Conservation (phyloP, 1,284 basidiomycete species). For the Puccinia sorghi region DNA sequence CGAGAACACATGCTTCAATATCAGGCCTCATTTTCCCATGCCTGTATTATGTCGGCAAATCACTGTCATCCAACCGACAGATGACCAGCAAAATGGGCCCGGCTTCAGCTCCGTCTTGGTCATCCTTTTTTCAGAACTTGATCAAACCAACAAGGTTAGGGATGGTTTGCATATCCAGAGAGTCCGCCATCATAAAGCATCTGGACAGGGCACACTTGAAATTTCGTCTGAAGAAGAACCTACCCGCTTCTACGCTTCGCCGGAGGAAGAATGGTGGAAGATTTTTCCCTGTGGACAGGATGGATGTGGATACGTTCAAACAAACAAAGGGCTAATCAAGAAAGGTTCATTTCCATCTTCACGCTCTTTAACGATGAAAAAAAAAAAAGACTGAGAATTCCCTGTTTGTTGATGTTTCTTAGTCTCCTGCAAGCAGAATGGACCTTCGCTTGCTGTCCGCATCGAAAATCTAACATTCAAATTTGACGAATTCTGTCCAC, state of each 20-base stretch:
- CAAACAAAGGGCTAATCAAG: conserved; percentile 23
- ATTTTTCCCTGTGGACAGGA: not conserved
- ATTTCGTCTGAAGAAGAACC: not conserved
- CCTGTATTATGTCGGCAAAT: conserved; percentile 26
- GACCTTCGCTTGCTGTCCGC: conserved; percentile 49
- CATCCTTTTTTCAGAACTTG: conserved; percentile 30
- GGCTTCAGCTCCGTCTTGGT: not conserved
- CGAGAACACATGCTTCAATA: not conserved
- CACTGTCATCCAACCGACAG: not conserved
- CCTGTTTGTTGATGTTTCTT: not conserved
- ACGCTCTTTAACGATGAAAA: not conserved
- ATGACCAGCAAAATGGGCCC: not conserved
- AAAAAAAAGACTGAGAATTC: not conserved
- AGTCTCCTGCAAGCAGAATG: conserved; percentile 51
- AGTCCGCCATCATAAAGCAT: not conserved
- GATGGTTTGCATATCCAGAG: conserved; percentile 20
- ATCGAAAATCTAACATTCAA: conserved; percentile 57
- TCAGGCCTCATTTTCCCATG: not conserved
- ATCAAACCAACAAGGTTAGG: not conserved
- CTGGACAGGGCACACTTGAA: not conserved
- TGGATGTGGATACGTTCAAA: conserved; percentile 17
- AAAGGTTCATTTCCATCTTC: conserved; percentile 14
- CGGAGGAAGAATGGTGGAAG: conserved; percentile 24
- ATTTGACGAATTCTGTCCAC: conserved; percentile 67
- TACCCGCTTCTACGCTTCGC: conserved; percentile 6